Conservation (phyloP, 1,284 basidiomycete genomes). For the Sparassis latifolia region DNA sequence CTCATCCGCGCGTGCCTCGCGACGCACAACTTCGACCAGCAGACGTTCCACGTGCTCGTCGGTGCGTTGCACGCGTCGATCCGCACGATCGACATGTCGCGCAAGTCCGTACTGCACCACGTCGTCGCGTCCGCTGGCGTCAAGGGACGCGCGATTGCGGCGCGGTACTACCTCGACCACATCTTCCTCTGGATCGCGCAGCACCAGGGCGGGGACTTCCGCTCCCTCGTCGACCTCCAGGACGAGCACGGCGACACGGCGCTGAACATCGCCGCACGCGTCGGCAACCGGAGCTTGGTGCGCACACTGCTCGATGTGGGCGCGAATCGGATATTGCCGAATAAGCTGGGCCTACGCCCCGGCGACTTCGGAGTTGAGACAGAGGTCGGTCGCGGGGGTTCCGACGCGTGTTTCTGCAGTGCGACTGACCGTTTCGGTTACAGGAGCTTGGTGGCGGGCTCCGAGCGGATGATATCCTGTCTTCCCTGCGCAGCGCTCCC, state of each 20-base stretch:
- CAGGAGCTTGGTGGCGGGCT: slow-evolving; percentile 67
- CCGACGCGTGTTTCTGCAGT: background rate
- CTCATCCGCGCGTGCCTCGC: slow-evolving; percentile 90
- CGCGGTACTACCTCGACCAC: slow-evolving; percentile 90
- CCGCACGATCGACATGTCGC: slow-evolving; percentile 86
- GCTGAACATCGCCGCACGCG: slow-evolving; percentile 89
- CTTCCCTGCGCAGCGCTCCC: slow-evolving; percentile 62
- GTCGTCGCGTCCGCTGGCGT: slow-evolving; percentile 88
- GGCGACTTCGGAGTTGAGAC: slow-evolving; percentile 92
- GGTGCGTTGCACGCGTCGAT: slow-evolving; percentile 65
- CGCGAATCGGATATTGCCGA: slow-evolving; percentile 86
- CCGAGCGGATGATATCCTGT: slow-evolving; percentile 70
- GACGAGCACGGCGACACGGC: slow-evolving; percentile 97
- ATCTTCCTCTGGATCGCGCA: slow-evolving; percentile 82
- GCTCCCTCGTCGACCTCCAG: slow-evolving; percentile 83
- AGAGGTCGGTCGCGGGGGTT: slow-evolving; percentile 49
- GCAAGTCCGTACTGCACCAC: slow-evolving; percentile 91
- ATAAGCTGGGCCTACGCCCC: slow-evolving; percentile 90
- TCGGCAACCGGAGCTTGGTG: slow-evolving; percentile 88
- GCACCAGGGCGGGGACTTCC: slow-evolving; percentile 67
- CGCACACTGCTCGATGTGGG: slow-evolving; percentile 88
- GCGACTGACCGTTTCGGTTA: background rate
- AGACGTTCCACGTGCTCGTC: slow-evolving; percentile 70
- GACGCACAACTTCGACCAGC: slow-evolving; percentile 80
- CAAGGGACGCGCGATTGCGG: slow-evolving; percentile 78